A percentile compares a stretch with the other conserved stretches of the same genome.
These are phyloP conservation scores for Herpetomonas tarakana DNA, from an alignment of 208 protist species.

Conservation along the genomic window DNA sequence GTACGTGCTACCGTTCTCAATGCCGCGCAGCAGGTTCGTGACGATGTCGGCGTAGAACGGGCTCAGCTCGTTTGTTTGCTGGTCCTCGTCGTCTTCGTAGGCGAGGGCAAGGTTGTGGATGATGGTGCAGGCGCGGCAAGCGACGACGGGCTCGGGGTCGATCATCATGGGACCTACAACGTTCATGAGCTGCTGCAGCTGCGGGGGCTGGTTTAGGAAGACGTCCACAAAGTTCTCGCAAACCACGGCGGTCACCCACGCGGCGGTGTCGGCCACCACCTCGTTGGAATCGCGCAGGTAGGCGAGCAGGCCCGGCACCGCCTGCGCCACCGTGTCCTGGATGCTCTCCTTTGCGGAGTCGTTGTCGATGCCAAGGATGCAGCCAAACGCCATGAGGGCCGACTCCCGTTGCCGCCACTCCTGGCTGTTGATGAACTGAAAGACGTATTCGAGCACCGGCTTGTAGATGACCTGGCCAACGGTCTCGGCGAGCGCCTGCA, in stretches of 20 bases:
- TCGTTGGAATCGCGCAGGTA: constrained; percentile 79
- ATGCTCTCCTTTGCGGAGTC: constrained; percentile 50
- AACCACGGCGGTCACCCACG: constrained; percentile 94
- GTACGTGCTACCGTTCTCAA: constrained; percentile 71
- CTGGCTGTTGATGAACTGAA: constrained; percentile 81
- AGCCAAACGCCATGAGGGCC: constrained; percentile 94
- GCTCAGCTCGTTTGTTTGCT: constrained; percentile 84
- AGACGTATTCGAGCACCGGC: constrained; percentile 94
- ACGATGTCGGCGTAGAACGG: constrained; percentile 81
- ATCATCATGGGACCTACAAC: constrained; percentile 62
- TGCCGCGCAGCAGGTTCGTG: constrained; percentile 51
- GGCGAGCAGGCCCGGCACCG: constrained; percentile 83
- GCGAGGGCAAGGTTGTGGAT: constrained; percentile 93
- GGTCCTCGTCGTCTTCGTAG: constrained; percentile 74
- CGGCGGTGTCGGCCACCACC: constrained; percentile 93
- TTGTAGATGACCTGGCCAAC: constrained; percentile 67
- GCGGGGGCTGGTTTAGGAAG: constrained; percentile 46
- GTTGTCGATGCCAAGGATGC: constrained; percentile 94
- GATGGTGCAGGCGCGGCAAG: constrained; percentile 91
- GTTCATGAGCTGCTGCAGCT: constrained; percentile 76
- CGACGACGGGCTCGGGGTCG: constrained; percentile 55
- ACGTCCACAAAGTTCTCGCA: constrained; percentile 88
- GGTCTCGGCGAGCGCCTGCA: constrained; percentile 84
- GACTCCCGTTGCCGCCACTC: constrained; percentile 96
- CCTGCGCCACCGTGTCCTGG: constrained; percentile 84